Conservation (phyloP, 2,329 filamentous ascomycete species). For the Bipolaris oryzae region DNA sequence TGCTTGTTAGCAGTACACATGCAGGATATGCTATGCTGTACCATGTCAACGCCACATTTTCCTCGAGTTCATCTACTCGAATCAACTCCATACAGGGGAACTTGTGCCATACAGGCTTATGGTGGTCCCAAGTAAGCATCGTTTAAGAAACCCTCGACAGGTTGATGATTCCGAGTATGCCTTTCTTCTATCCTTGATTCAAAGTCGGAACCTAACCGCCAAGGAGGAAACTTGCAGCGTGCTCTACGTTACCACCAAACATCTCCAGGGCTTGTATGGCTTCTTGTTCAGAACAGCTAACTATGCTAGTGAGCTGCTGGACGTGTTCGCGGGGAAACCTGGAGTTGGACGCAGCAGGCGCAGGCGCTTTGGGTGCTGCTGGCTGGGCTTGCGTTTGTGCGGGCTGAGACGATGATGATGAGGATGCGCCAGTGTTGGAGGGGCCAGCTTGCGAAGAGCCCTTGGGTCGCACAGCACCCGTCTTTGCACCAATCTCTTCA, state of each 20-base stretch:
- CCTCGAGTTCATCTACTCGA: neutral
- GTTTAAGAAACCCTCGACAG: neutral
- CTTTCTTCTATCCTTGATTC: neutral
- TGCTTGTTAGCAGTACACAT: neutral
- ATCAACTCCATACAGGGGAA: neutral
- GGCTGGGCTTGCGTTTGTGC: constrained; percentile 23
- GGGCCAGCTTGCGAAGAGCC: constrained; percentile 43
- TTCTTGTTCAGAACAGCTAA: constrained; percentile 74
- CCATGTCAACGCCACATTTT: neutral
- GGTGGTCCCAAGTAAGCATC: neutral
- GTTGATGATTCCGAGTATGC: neutral
- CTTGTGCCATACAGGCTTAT: neutral
- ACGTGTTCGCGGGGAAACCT: constrained; percentile 69
- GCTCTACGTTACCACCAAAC: constrained; percentile 83
- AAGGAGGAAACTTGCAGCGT: constrained; percentile 82
- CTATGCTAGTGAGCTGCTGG: constrained; percentile 73
- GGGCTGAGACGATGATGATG: constrained; percentile 18
- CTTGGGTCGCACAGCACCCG: constrained; percentile 73
- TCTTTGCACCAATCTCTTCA: constrained; percentile 83
- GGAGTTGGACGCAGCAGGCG: constrained; percentile 15
- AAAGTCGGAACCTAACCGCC: neutral
- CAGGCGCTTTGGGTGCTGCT: constrained; percentile 20
- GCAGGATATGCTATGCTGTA: neutral
- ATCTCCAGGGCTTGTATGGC: constrained; percentile 82
- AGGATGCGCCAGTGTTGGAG: constrained; percentile 23